Evolutionary conservation across 306 rosid genomes (phyloP), one percentile per base, ranked within the genome.

Genomic region (Datisca glomerata): DNA sequence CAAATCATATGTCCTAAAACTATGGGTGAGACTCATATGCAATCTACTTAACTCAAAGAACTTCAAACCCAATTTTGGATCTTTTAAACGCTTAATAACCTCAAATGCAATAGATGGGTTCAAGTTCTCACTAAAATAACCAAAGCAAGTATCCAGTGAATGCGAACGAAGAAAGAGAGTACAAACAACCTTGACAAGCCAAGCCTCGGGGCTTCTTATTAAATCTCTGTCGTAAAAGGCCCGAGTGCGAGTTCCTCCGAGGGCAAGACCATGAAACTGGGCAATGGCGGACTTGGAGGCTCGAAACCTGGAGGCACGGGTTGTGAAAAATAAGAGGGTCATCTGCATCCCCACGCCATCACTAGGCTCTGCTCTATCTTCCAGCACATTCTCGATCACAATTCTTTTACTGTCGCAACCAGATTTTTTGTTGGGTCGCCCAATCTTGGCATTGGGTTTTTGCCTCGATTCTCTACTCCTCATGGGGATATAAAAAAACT

Each of bases 131-230:
- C 60, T 31, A 1, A 76, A 34, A 58, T 79, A 82, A 55, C 67
- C 67, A 19, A 64, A 21, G 56, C 59, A 59, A 8, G 60, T n/a
- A 54, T 79, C 78, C 55, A 69, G 32, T 1, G 73, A 45, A 51
- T 62, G 59, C 20, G 72, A 73, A 22, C 73, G 69, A 51, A 76
- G 56, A 57, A 81, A 76, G 20, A 81, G 64, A 21, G 94, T 76
- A 27, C 71, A 79, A 12, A 79, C 79, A 44, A 81, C 72, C 57
- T 86, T 86, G 24, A 73, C 75, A 49, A 75, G 71, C 94, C 94
- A 86, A 51, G 75, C 61, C 43, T 78, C 84, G 22, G 86, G 56
- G 44, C 64, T 67, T 47, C 54, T 46, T 12, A 65, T 47, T n/a
- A 60, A 56, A 57, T 68, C 77, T 45, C 59, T 53, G 17, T 79